phyloP scores from a whole-genome alignment of 176 grass and related monocot genomes.

The Rhipidocladum racemiflorum region DNA sequence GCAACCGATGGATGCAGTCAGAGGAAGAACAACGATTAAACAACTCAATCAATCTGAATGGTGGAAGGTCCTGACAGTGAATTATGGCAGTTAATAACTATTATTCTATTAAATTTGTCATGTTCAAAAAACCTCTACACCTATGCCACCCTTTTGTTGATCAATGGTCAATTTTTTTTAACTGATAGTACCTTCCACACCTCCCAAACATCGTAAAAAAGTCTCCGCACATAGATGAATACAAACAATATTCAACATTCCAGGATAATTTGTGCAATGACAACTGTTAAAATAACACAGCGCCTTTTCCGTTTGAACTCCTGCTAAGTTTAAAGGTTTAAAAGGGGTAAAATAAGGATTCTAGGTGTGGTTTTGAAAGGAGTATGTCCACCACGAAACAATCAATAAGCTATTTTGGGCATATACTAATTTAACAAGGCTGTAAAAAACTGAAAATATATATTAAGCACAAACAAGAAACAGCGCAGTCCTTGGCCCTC shows the following conservation, averaged over 20 bases:
- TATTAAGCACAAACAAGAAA: not conserved
- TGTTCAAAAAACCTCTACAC: not conserved
- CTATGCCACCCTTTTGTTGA: not conserved
- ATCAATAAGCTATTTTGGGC: slow-evolving; percentile 16
- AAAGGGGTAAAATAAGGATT: not conserved
- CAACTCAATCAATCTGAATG: not conserved
- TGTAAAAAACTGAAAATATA: not conserved
- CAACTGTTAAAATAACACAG: not conserved
- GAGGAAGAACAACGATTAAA: not conserved
- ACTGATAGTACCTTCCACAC: not conserved
- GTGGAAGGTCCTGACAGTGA: not conserved
- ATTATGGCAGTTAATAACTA: not conserved
- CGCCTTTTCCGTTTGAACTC: not conserved
- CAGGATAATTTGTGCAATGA: not conserved
- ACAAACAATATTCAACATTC: not conserved
- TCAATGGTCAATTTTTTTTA: not conserved
- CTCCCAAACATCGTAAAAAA: not conserved
- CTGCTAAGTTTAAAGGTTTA: slow-evolving; percentile 7
- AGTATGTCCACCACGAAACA: not conserved
- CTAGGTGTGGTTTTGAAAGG: not conserved
- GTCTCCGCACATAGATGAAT: not conserved
- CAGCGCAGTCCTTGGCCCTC: not conserved
- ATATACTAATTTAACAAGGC: slow-evolving; percentile 4
- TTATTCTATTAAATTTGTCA: not conserved
- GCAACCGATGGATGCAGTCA: not conserved